Evolutionary conservation across 2,329 filamentous ascomycete species (phyloP).

Genomic region (Periconia sp.): DNA sequence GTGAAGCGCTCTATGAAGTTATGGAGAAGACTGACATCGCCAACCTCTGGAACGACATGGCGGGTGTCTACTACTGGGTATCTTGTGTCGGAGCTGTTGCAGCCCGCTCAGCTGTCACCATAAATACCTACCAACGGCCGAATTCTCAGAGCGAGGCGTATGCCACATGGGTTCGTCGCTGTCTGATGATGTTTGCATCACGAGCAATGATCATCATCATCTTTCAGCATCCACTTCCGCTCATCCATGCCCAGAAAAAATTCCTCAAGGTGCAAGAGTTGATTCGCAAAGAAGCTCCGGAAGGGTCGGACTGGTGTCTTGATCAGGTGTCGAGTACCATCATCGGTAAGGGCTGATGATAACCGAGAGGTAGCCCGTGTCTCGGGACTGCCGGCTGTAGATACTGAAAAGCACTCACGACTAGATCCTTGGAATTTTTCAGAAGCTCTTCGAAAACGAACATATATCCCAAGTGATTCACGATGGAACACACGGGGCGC

Average conservation of each 20-base stretch:
- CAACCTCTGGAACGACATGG: conserved; percentile 40
- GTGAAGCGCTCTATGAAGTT: conserved; percentile 27
- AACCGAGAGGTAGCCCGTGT: too few relatives aligned
- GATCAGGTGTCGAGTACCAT: too few relatives aligned
- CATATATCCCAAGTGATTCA: too few relatives aligned
- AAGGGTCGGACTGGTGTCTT: too few relatives aligned
- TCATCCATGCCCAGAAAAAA: conserved; percentile 30
- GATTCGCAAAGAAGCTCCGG: too few relatives aligned
- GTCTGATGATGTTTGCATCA: conserved; percentile 35
- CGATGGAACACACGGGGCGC: too few relatives aligned
- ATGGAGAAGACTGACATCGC: conserved; percentile 28
- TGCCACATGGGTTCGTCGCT: conserved; percentile 31
- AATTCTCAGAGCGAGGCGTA: conserved; percentile 17
- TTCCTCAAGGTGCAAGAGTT: conserved; percentile 36
- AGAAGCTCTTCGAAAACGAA: too few relatives aligned
- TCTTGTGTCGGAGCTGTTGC: conserved; percentile 38
- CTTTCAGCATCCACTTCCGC: conserved; percentile 32
- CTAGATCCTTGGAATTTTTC: too few relatives aligned
- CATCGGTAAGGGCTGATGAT: too few relatives aligned
- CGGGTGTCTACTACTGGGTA: conserved; percentile 44
- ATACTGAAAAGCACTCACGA: too few relatives aligned
- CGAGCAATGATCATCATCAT: conserved; percentile 32
- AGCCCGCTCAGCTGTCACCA: conserved; percentile 21
- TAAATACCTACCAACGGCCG: conserved; percentile 16
- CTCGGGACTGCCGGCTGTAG: too few relatives aligned